Base-by-base conservation (phyloP, 495 filamentous ascomycete genomes). In the Penicillium taxi region DNA sequence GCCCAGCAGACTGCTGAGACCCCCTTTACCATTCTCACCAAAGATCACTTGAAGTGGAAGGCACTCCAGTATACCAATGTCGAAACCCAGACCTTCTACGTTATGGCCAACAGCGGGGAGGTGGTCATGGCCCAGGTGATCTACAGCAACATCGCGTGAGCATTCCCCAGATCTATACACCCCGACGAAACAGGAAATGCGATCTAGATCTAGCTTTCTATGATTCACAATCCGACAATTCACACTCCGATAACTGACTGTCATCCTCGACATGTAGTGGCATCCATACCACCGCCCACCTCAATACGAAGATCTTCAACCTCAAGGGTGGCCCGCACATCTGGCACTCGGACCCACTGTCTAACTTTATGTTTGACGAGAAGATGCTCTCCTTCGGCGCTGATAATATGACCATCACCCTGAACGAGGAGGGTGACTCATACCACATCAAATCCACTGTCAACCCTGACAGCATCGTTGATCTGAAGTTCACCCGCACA, bases 91-190 rank as follows among this genome's bases (percentile, higher is more conserved):
- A 86, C 75, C 41, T 98, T 96, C 67, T 96, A 98, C 65, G 61
- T 93, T 57, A 81, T 80, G 68, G 67, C 82, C 30, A 84, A 95
- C 41, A 71, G 62, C 39, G 93, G 91, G 12, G 70, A 78, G 42
- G 54, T 90, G 44, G 86, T 73, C 5, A 72, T 94, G 60, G 77
- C 73, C 34, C 93, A 96, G 71, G 73, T 96, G 59, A 95, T 96
- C 56, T 96, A 96, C 74, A 95, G 83, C 66, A 98, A 95, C 63
- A 85, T 98, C 62, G 82, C 75, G 91, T 96, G 75, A 71, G 88
- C 57, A 16, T 34, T 27, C 37, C 37, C 37, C 21, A 11, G 22
- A 6, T 24, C 11, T 24, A n/a, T n/a, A n/a, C n/a, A n/a, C n/a
- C n/a, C n/a, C n/a, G n/a, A n/a, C n/a, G n/a, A n/a, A n/a, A n/a